phyloP scores from a whole-genome alignment of 768 basidiomycete genomes.

The Leccinellum rugosiceps region DNA sequence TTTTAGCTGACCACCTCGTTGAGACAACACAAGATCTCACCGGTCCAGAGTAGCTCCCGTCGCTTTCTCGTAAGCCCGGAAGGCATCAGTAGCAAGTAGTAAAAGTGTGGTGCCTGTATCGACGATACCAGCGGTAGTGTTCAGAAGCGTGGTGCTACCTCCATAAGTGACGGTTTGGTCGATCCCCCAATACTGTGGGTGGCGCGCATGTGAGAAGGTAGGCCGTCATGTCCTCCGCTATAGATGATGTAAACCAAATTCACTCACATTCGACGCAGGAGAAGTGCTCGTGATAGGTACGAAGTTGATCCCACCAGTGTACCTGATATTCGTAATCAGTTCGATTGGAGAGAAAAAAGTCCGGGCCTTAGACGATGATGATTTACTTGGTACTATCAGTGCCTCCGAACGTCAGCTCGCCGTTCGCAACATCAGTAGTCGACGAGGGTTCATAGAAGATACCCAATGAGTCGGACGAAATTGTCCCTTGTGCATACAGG shows the following conservation, averaged over 20 bases:
- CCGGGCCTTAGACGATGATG: background rate
- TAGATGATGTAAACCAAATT: background rate
- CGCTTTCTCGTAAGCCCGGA: constrained; percentile 50
- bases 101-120: constrained; percentile 55
- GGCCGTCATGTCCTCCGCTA: background rate
- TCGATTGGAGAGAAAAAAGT: background rate
- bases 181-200: constrained; percentile 48
- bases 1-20: background rate
- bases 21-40: constrained; percentile 26
- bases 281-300: constrained; percentile 42
- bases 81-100: constrained; percentile 57
- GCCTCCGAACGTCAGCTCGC: constrained; percentile 55
- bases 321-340: constrained; percentile 19
- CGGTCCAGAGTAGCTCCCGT: constrained; percentile 52
- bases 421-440: constrained; percentile 50
- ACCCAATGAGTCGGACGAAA: constrained; percentile 44
- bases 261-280: constrained; percentile 39
- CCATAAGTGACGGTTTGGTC: constrained; percentile 39
- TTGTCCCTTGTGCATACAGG: constrained; percentile 46
- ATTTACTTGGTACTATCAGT: constrained; percentile 44
- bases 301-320: constrained; percentile 34
- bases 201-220: background rate
- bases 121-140: constrained; percentile 44
- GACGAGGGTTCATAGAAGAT: constrained; percentile 54
- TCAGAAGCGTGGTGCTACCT: constrained; percentile 30